Evolutionary conservation across 2,329 filamentous ascomycete genomes (phyloP).

Genomic region (Trichoderma simmonsii): DNA sequence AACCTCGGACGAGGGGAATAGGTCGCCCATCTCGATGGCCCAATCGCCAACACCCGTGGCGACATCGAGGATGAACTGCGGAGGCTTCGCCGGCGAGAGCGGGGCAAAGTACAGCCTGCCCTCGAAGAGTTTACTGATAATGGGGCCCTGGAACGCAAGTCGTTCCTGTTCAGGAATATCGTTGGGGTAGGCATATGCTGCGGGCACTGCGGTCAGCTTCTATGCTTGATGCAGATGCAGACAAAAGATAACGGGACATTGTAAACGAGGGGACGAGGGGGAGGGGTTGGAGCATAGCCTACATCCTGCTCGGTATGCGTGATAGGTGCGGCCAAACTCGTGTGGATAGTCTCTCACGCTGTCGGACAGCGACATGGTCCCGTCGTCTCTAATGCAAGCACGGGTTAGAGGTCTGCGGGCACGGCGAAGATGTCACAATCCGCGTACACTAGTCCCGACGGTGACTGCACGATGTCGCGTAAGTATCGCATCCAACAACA

Average conservation of each 20-base stretch:
- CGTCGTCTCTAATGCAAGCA: not conserved
- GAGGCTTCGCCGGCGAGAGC: conserved; percentile 22
- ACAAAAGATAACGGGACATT: not conserved
- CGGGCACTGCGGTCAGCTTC: not conserved
- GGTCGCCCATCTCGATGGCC: conserved; percentile 42
- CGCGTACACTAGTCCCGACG: not conserved
- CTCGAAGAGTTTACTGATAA: conserved; percentile 29
- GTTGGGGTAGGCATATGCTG: conserved; percentile 25
- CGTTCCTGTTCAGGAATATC: conserved; percentile 31
- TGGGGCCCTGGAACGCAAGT: conserved; percentile 30
- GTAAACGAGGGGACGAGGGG: not conserved
- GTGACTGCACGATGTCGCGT: not conserved
- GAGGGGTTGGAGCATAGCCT: not conserved
- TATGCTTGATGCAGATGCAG: too few relatives aligned
- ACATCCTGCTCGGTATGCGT: conserved; percentile 18
- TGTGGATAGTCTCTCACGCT: conserved; percentile 41
- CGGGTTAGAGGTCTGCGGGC: not conserved
- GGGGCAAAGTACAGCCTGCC: conserved; percentile 31
- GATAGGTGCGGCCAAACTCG: conserved; percentile 32
- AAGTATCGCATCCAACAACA: not conserved
- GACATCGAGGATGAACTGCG: conserved; percentile 34
- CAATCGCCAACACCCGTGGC: conserved; percentile 42
- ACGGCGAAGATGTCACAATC: not conserved
- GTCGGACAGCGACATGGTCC: conserved; percentile 34
- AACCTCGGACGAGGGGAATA: conserved; percentile 31